These are phyloP conservation scores for Neophaeococcomyces aloes DNA, from an alignment of 2,329 filamentous ascomycete species.

Conservation along the genomic window DNA sequence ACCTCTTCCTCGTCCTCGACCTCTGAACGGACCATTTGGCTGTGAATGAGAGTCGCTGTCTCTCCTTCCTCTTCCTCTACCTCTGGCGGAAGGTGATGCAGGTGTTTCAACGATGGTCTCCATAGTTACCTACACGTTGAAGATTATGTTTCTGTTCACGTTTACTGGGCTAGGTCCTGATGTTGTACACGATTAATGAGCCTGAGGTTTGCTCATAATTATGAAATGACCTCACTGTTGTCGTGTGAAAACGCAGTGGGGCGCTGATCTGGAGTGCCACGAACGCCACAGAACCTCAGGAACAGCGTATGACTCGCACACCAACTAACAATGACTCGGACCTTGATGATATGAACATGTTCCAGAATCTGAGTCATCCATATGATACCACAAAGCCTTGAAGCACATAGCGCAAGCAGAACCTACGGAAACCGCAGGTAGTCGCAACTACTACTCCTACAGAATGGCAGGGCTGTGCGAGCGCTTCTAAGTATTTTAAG, in stretches of 20 bases:
- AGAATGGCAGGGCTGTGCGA: too few species aligned
- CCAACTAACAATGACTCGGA: background rate
- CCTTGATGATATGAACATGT: background rate
- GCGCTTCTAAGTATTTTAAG: too few species aligned
- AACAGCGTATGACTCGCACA: background rate
- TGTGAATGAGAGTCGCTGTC: background rate
- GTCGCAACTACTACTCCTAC: too few species aligned
- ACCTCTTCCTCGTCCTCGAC: conserved; percentile 60
- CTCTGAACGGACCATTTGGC: conserved; percentile 1
- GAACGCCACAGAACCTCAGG: background rate
- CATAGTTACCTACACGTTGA: conserved; percentile 3
- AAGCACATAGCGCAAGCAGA: too few species aligned
- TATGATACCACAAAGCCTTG: too few species aligned
- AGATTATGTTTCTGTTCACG: too few species aligned
- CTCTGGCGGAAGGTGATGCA: conserved; percentile 8
- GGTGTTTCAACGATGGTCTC: background rate
- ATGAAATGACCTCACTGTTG: too few species aligned
- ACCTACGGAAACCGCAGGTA: too few species aligned
- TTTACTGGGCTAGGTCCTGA: too few species aligned
- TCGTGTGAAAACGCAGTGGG: background rate
- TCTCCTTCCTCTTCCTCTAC: conserved; percentile 13
- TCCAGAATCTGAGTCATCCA: too few species aligned
- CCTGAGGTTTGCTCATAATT: too few species aligned
- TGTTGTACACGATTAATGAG: too few species aligned
- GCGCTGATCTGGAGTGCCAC: background rate